Percentiles rank a stretch among this genome's conserved stretches.
Conservation (phyloP, 257 asterid genomes). For the Asclepias syriaca region DNA sequence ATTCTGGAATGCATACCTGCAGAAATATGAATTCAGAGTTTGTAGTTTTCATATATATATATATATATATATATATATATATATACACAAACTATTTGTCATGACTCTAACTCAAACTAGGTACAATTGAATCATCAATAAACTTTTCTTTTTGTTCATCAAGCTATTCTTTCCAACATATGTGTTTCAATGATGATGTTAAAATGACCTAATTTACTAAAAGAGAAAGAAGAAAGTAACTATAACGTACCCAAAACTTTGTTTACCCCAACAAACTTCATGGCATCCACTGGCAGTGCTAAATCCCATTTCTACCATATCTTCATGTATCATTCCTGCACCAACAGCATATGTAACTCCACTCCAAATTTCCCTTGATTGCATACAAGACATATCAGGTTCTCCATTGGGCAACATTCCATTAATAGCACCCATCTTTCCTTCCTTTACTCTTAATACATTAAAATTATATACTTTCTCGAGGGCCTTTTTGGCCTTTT, state of each 20-base stretch:
- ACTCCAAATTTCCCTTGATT: conserved; percentile 93
- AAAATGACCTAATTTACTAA: too few species aligned
- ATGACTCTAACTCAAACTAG: too few species aligned
- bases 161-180: too few species aligned
- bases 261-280: conserved; percentile 76
- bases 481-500: conserved; percentile 65
- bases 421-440: conserved; percentile 77
- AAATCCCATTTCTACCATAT: conserved; percentile 72
- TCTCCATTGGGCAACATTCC: conserved; percentile 94
- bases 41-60: too few species aligned
- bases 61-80: too few species aligned
- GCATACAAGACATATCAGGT: conserved; percentile 65
- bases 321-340: conserved; percentile 89
- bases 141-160: too few species aligned
- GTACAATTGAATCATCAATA: too few species aligned
- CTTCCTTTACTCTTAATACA: conserved; percentile 72
- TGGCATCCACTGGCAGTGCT: conserved; percentile 77
- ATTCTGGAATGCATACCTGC: conserved; percentile 82
- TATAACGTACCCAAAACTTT: conserved; percentile 68
- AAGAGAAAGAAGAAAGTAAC: conserved; percentile 1
- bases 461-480: conserved; percentile 72
- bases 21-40: too few species aligned
- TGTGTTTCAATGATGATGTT: too few species aligned
- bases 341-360: conserved; percentile 93
- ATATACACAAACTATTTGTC: too few species aligned